A percentile compares a stretch with the other conserved stretches of the same genome.
Conservation (phyloP, 2,329 filamentous ascomycete species). For the Dothistroma pini region DNA sequence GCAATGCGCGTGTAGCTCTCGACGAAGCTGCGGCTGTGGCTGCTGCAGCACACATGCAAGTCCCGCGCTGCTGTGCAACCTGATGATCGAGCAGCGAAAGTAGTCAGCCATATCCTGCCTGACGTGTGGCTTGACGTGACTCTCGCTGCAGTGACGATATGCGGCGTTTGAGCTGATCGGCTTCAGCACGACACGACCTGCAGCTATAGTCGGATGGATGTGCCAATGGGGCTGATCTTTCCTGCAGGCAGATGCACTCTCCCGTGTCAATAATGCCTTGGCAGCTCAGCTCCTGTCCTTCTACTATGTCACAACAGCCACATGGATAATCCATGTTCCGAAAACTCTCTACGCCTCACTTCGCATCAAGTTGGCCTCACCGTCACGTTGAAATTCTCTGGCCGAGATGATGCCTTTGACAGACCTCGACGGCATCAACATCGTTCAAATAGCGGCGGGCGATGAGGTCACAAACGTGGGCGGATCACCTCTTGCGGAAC, state of each 20-base stretch:
- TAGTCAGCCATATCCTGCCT: background rate
- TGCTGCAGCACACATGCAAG: background rate
- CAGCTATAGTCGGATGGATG: background rate
- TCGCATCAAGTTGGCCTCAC: background rate
- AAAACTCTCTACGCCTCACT: background rate
- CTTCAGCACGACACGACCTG: background rate
- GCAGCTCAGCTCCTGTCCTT: background rate
- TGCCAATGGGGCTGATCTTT: background rate
- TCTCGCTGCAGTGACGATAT: background rate
- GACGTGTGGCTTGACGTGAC: background rate
- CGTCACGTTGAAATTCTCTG: background rate
- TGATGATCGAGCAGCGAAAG: background rate
- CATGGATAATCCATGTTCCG: background rate
- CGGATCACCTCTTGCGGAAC: no score
- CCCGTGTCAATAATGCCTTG: background rate
- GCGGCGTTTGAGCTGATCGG: background rate
- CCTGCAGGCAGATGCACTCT: background rate
- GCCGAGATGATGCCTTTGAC: no score
- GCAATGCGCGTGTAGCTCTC: background rate
- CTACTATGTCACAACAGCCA: background rate
- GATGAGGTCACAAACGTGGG: background rate
- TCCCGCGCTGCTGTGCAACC: slow-evolving; percentile 1
- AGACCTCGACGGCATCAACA: background rate
- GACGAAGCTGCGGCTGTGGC: background rate
- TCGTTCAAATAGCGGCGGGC: background rate